These are phyloP conservation scores for Fraxinus greggii DNA, from an alignment of 305 asterid species.

Conservation along the genomic window DNA sequence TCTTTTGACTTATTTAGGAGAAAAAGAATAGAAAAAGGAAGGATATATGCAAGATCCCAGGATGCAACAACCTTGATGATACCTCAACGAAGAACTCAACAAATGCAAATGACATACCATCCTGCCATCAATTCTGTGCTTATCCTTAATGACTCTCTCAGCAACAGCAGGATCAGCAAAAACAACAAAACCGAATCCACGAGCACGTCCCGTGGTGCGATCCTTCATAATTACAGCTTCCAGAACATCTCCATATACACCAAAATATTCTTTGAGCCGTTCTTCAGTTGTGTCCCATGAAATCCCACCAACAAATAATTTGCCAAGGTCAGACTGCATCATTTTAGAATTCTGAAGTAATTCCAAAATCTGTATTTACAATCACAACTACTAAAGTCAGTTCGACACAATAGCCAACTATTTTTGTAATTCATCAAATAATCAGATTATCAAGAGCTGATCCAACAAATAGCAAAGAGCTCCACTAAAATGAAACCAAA, in stretches of 20 bases:
- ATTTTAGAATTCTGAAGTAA: constrained; percentile 12
- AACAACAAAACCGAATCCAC: constrained; percentile 38
- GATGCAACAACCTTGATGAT: background rate
- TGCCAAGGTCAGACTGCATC: constrained; percentile 37
- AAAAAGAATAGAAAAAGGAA: background rate
- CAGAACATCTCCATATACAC: constrained; percentile 34
- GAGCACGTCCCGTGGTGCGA: constrained; percentile 37
- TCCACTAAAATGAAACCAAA: background rate
- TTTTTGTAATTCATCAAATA: no score
- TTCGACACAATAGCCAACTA: background rate
- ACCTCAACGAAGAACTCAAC: background rate
- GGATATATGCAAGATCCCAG: background rate
- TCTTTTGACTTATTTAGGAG: background rate
- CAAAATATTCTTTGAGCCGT: constrained; percentile 31
- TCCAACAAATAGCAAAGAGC: background rate
- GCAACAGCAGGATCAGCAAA: constrained; percentile 37
- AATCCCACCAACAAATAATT: constrained; percentile 38
- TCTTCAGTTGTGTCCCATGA: constrained; percentile 40
- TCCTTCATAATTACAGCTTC: constrained; percentile 40
- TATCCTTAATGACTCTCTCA: constrained; percentile 35
- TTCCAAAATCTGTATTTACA: constrained; percentile 16
- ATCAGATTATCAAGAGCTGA: background rate
- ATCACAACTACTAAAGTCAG: background rate
- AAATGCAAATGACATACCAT: constrained; percentile 17
- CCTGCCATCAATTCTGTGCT: constrained; percentile 37